Evolutionary conservation across 768 basidiomycete genomes (phyloP).

Genomic region (Lanmaoa rubissima): DNA sequence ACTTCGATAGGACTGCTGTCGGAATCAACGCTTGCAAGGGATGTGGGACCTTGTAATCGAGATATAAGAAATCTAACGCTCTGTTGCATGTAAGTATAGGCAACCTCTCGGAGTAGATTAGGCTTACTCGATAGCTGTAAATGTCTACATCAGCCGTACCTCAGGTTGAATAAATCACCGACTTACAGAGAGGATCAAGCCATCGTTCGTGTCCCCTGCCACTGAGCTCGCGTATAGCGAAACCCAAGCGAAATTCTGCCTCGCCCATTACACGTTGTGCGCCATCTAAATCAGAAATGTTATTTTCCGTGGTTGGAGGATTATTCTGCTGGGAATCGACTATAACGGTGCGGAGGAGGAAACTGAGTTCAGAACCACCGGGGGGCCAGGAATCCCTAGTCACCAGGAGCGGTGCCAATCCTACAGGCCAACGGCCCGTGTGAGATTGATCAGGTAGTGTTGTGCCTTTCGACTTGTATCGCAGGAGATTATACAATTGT

Average conservation of each 20-base stretch:
- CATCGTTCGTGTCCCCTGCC: slow-evolving; percentile 70
- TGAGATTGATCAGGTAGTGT: slow-evolving; percentile 21
- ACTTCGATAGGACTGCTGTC: slow-evolving; percentile 71
- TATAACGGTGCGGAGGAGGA: slow-evolving; percentile 79
- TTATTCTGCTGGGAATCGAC: slow-evolving; percentile 66
- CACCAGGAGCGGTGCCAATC: slow-evolving; percentile 69
- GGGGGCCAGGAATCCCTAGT: slow-evolving; percentile 84
- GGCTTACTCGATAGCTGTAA: slow-evolving; percentile 24
- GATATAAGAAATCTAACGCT: slow-evolving; percentile 85
- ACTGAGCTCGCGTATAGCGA: slow-evolving; percentile 74
- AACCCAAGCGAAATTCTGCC: slow-evolving; percentile 75
- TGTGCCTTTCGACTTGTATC: slow-evolving; percentile 15
- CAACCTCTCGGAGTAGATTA: neutral
- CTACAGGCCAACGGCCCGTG: slow-evolving; percentile 55
- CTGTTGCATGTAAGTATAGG: slow-evolving; percentile 36
- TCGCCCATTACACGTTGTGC: slow-evolving; percentile 47
- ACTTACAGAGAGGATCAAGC: slow-evolving; percentile 79
- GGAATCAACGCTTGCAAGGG: slow-evolving; percentile 74
- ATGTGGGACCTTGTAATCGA: slow-evolving; percentile 87
- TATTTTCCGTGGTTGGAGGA: slow-evolving; percentile 14
- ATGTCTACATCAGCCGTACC: slow-evolving; percentile 2
- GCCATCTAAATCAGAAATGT: slow-evolving; percentile 31
- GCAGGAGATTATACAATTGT: slow-evolving; percentile 24
- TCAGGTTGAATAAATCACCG: neutral
- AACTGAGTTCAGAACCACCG: slow-evolving; percentile 80